These are phyloP conservation scores for Quercus phellos DNA, from an alignment of 331 rosid genomes.

Conservation along the genomic window DNA sequence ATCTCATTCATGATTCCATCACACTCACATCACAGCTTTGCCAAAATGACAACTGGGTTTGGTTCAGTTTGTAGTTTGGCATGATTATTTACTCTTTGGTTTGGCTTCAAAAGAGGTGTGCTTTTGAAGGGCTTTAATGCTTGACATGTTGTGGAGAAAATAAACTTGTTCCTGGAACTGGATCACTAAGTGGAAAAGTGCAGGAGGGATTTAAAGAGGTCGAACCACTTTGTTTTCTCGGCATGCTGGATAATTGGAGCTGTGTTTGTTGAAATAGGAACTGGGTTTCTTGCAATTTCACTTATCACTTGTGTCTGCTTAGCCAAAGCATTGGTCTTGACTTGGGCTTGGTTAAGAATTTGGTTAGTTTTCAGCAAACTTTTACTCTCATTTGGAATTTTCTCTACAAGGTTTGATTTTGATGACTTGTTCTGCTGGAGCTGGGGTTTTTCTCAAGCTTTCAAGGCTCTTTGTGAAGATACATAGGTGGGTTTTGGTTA, in stretches of 20 bases:
- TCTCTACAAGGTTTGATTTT: conserved; percentile 30
- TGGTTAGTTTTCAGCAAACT: conserved; percentile 24
- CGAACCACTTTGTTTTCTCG: conserved; percentile 34
- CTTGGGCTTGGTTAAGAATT: conserved; percentile 19
- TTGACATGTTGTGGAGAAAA: conserved; percentile 27
- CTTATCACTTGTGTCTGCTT: conserved; percentile 10
- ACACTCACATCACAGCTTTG: conserved; percentile 23
- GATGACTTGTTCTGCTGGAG: conserved; percentile 39
- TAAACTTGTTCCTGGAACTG: not conserved
- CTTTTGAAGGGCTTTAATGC: conserved; percentile 29
- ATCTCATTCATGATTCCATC: conserved; percentile 38
- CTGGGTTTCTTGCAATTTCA: conserved; percentile 35
- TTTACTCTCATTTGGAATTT: conserved; percentile 19
- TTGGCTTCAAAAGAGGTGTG: conserved; percentile 18
- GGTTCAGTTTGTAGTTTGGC: conserved; percentile 34
- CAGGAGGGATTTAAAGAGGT: not conserved
- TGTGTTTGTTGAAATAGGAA: conserved; percentile 19
- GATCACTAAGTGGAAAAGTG: not conserved
- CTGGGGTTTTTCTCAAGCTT: conserved; percentile 31
- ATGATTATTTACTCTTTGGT: conserved; percentile 29
- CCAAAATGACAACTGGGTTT: conserved; percentile 44
- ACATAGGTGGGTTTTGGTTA: conserved; percentile 33
- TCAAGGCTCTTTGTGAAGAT: conserved; percentile 28
- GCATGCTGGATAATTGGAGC: conserved; percentile 19
- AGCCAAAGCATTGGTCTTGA: conserved; percentile 31